phyloP scores from a whole-genome alignment of 768 basidiomycete species.

The Stropharia rugosoannulata region DNA sequence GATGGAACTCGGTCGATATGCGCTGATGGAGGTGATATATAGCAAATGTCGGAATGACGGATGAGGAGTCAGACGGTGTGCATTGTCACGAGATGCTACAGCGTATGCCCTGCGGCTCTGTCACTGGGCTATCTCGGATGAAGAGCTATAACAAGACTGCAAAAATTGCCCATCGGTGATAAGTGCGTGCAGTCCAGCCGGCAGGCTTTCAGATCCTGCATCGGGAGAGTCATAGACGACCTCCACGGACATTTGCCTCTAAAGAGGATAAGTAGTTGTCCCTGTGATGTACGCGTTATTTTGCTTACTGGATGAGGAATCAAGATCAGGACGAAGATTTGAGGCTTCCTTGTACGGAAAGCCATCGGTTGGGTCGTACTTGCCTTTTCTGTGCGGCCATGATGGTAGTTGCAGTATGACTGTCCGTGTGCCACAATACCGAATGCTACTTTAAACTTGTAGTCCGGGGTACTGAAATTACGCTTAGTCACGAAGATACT shows the following conservation, averaged over 20 bases:
- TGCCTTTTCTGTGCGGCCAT: conserved; percentile 4
- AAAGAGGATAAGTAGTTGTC: conserved; percentile 10
- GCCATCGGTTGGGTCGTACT: conserved; percentile 5
- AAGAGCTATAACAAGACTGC: conserved; percentile 21
- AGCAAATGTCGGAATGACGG: conserved; percentile 18
- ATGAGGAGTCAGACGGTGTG: conserved; percentile 18
- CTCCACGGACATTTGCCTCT: conserved; percentile 27
- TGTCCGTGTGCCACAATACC: conserved; percentile 15
- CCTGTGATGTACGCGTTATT: not conserved
- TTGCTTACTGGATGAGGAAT: not conserved
- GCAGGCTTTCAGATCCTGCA: not conserved
- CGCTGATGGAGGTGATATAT: conserved; percentile 25
- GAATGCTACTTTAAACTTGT: not conserved
- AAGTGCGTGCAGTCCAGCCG: not conserved
- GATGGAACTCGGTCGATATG: conserved; percentile 14
- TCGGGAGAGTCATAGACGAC: conserved; percentile 18
- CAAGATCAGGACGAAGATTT: conserved; percentile 6
- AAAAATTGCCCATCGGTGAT: conserved; percentile 13
- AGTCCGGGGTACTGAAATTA: not conserved
- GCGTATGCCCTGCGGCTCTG: conserved; percentile 25
- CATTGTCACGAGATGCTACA: conserved; percentile 32
- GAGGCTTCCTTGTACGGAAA: conserved; percentile 14
- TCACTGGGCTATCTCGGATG: conserved; percentile 11
- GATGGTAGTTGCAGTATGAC: conserved; percentile 2
- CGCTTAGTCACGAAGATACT: no score